These are phyloP conservation scores for Pseudogymnoascus sp. DNA, from an alignment of 2,329 filamentous ascomycete species.

Conservation along the genomic window DNA sequence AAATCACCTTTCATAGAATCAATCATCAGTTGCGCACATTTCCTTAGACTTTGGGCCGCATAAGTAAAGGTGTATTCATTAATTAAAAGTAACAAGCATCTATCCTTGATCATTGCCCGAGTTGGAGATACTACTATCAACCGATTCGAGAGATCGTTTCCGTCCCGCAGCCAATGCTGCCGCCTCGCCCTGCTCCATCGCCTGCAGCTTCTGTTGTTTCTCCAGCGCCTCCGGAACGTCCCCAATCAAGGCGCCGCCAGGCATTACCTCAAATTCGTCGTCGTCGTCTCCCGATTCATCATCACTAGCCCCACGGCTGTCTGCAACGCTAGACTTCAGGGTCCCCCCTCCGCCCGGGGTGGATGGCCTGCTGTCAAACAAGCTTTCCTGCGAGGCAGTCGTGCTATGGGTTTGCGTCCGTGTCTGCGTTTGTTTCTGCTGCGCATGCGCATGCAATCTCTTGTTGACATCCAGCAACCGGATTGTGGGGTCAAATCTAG, in stretches of 20 bases:
- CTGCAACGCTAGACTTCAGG: constrained; percentile 29
- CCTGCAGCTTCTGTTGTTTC: constrained; percentile 45
- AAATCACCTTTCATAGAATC: background rate
- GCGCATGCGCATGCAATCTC: constrained; percentile 5
- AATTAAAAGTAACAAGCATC: constrained; percentile 4
- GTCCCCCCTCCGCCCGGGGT: constrained; percentile 25
- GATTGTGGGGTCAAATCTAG: constrained; percentile 54
- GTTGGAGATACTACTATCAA: constrained; percentile 15
- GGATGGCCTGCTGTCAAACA: constrained; percentile 16
- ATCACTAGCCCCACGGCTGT: constrained; percentile 25
- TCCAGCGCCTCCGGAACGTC: constrained; percentile 18
- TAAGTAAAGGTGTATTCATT: background rate
- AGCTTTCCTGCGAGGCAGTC: background rate
- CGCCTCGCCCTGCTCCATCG: constrained; percentile 52
- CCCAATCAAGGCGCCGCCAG: constrained; percentile 21
- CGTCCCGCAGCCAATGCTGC: constrained; percentile 34
- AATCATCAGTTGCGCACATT: background rate
- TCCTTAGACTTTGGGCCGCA: background rate
- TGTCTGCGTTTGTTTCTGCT: background rate
- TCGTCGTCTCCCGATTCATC: constrained; percentile 28
- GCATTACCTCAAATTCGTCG: constrained; percentile 26
- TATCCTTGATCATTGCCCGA: background rate
- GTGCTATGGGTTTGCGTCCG: background rate
- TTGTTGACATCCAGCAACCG: constrained; percentile 41
- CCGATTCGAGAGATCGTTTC: constrained; percentile 12